Percentiles rank a stretch among this genome's conserved stretches.
Evolutionary conservation across 345 rosid genomes (phyloP).

Genomic region (Ceriops zippeliana): DNA sequence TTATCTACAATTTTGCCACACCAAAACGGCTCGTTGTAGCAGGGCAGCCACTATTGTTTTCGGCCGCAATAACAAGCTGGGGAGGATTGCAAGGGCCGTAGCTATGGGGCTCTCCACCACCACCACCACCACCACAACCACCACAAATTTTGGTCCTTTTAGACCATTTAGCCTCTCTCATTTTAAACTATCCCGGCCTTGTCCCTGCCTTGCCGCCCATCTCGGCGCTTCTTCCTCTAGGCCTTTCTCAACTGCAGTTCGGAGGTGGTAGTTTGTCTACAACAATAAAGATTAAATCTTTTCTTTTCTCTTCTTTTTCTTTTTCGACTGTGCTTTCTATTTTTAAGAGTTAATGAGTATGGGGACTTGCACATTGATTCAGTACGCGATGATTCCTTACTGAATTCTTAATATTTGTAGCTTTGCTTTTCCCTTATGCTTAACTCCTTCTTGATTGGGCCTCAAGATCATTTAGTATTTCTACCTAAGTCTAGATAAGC

Average conservation of each 20-base stretch:
- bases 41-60: not conserved
- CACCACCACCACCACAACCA: constrained; percentile 23
- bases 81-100: constrained; percentile 36
- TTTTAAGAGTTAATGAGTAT: no score
- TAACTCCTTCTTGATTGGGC: no score
- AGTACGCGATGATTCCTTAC: no score
- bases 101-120: constrained; percentile 64
- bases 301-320: not conserved
- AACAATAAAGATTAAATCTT: not conserved
- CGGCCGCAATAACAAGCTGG: constrained; percentile 43
- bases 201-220: constrained; percentile 29
- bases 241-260: constrained; percentile 19
- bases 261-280: constrained; percentile 33
- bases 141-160: constrained; percentile 33
- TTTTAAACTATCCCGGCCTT: constrained; percentile 30
- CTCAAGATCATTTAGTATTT: no score
- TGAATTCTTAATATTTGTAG: no score
- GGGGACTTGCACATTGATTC: no score
- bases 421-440: no score
- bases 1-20: constrained; percentile 16
- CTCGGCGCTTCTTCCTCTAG: constrained; percentile 14
- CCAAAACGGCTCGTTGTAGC: constrained; percentile 35
- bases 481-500: no score
- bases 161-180: constrained; percentile 42
- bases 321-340: no score